Conservation (phyloP, 2,329 filamentous ascomycete species). For the Penicillium decumbens region DNA sequence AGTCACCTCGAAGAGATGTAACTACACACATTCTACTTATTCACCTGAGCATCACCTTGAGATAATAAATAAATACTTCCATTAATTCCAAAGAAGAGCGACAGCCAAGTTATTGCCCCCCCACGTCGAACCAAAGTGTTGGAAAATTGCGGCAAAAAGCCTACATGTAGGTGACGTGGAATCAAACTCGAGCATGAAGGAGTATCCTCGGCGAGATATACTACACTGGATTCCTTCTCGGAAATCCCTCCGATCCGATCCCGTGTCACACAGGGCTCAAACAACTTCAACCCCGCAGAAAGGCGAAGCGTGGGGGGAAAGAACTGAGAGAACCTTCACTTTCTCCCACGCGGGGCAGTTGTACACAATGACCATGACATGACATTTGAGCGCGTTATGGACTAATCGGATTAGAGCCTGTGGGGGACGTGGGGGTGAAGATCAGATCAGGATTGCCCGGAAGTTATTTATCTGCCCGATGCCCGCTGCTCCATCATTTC, state of each 20-base stretch:
- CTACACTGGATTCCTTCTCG: background rate
- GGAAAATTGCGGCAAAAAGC: background rate
- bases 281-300: conserved; percentile 1
- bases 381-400: background rate
- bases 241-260: background rate
- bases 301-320: conserved; percentile 3
- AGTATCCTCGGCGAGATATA: background rate
- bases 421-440: conserved; percentile 19
- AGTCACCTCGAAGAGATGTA: too few relatives aligned
- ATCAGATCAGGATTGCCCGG: conserved; percentile 1
- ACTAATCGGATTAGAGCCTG: conserved; percentile 7
- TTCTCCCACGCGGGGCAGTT: background rate
- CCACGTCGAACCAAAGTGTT: conserved; percentile 1
- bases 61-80: too few relatives aligned
- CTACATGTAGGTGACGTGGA: too few relatives aligned
- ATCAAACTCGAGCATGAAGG: background rate
- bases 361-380: background rate
- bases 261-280: background rate
- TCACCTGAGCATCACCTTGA: too few relatives aligned
- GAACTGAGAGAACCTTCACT: background rate
- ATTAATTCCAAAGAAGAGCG: too few relatives aligned
- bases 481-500: background rate
- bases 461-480: conserved; percentile 14
- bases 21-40: too few relatives aligned
- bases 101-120: background rate